Evolutionary conservation across 805 yeast genomes (phyloP).

Genomic region (Suhomyces kilbournensis): DNA sequence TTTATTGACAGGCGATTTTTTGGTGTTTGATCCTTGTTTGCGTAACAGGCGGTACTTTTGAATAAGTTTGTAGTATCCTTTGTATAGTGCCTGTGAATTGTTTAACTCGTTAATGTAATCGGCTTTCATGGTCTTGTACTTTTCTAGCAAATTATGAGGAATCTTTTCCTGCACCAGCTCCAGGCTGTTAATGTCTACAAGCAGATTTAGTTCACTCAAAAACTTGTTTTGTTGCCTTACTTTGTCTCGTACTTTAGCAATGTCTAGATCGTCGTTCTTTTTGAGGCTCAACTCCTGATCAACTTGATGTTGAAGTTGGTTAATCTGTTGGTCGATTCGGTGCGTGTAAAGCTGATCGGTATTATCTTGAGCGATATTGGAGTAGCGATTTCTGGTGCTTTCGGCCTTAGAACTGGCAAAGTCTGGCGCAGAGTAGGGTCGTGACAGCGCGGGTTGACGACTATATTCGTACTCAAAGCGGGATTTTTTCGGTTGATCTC

Average conservation of each 20-base stretch:
- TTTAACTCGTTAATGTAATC: conserved; percentile 29
- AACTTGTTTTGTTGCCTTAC: conserved; percentile 15
- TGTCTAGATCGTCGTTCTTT: not conserved
- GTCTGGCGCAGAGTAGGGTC: not conserved
- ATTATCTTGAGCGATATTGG: not conserved
- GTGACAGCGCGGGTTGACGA: not conserved
- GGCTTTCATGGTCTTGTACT: conserved; percentile 21
- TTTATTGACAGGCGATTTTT: not conserved
- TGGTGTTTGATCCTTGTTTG: not conserved
- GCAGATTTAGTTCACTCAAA: conserved; percentile 20
- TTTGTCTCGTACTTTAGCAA: conserved; percentile 3
- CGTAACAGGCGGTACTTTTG: conserved; percentile 23
- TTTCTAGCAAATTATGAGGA: conserved; percentile 4
- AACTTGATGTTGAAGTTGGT: conserved; percentile 1
- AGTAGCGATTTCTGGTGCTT: not conserved
- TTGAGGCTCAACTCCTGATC: not conserved
- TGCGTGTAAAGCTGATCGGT: not conserved
- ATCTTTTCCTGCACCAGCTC: conserved; percentile 7
- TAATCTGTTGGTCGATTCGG: not conserved
- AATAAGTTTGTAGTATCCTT: conserved; percentile 29
- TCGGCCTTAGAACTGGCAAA: not conserved
- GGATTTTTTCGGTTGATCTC: not conserved
- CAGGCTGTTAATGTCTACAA: conserved; percentile 16
- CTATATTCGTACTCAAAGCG: not conserved
- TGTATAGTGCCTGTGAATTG: conserved; percentile 25